Percentiles rank a stretch among this genome's conserved stretches.
Evolutionary conservation across 225 moss, liverwort and hornwort genomes (phyloP).

Genomic region (Ulota crispa): DNA sequence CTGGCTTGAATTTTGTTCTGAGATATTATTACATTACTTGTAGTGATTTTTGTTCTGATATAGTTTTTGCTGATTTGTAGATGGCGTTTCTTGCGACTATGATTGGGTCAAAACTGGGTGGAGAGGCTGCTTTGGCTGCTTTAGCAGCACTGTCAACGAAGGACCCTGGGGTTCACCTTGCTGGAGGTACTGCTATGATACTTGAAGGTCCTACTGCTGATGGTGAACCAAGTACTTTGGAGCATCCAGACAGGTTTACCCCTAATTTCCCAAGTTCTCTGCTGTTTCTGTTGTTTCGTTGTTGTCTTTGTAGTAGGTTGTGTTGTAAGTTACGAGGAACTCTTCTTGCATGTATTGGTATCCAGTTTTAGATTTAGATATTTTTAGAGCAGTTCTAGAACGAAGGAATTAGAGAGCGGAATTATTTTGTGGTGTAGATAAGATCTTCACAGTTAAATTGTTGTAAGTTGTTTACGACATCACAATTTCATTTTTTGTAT

Average conservation of each 20-base stretch:
- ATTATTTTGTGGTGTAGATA: not conserved
- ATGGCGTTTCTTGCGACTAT: slow-evolving; percentile 93
- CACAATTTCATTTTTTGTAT: slow-evolving; percentile 3
- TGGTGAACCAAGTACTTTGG: slow-evolving; percentile 39
- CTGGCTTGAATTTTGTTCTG: not conserved
- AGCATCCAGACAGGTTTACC: slow-evolving; percentile 60
- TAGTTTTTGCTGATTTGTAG: slow-evolving; percentile 43
- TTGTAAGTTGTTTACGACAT: not conserved
- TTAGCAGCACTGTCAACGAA: slow-evolving; percentile 70
- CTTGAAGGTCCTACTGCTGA: slow-evolving; percentile 52
- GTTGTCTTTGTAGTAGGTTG: not conserved
- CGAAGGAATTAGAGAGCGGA: not conserved
- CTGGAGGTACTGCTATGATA: slow-evolving; percentile 74
- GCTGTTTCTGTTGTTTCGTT: not conserved
- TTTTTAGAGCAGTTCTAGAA: not conserved
- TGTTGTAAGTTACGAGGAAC: not conserved
- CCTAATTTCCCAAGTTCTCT: not conserved
- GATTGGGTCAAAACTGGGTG: slow-evolving; percentile 83
- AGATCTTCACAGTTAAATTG: not conserved
- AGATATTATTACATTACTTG: not conserved
- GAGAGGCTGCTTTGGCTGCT: slow-evolving; percentile 82
- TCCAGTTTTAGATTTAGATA: not conserved
- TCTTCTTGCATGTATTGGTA: slow-evolving; percentile 18
- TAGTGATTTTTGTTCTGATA: slow-evolving; percentile 14
- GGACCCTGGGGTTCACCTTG: slow-evolving; percentile 80